phyloP scores from a whole-genome alignment of 306 rosid genomes.

The Trifolium subterraneum region DNA sequence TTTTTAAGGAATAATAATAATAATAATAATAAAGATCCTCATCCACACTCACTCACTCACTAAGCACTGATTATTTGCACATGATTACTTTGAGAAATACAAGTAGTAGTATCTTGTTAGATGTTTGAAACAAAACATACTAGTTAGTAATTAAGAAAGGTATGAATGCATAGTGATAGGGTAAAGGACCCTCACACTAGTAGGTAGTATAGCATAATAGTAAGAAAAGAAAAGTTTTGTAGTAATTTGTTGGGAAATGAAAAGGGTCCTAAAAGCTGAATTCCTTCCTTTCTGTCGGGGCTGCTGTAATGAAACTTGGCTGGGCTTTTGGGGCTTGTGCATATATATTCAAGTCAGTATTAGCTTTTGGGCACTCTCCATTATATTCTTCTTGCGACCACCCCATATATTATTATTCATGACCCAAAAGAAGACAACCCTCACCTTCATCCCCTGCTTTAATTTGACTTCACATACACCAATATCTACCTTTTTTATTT shows the following conservation, averaged over 20 bases:
- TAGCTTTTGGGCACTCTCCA: slow-evolving; percentile 40
- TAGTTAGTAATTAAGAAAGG: no score
- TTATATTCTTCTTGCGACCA: slow-evolving; percentile 17
- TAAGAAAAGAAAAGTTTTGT: slow-evolving; percentile 56
- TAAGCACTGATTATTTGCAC: slow-evolving; percentile 51
- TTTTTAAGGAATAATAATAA: slow-evolving; percentile 18
- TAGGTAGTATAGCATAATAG: neutral
- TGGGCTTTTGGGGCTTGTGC: slow-evolving; percentile 74
- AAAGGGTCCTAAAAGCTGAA: slow-evolving; percentile 87
- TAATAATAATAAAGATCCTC: neutral
- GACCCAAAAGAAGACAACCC: slow-evolving; percentile 50
- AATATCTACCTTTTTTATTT: slow-evolving; percentile 38
- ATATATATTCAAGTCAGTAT: slow-evolving; percentile 36
- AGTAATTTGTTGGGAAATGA: slow-evolving; percentile 81
- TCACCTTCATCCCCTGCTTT: slow-evolving; percentile 46
- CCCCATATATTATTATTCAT: neutral
- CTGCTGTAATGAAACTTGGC: slow-evolving; percentile 73
- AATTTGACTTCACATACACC: slow-evolving; percentile 49
- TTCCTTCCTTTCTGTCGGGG: slow-evolving; percentile 94
- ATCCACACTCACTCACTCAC: slow-evolving; percentile 34
- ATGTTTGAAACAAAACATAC: no score
- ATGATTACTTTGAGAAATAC: slow-evolving; percentile 41
- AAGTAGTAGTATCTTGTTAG: neutral
- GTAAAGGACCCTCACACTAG: slow-evolving; percentile 28
- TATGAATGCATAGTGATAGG: neutral